phyloP scores from a whole-genome alignment of 495 filamentous ascomycete genomes.

The Oleoguttula mirabilis region DNA sequence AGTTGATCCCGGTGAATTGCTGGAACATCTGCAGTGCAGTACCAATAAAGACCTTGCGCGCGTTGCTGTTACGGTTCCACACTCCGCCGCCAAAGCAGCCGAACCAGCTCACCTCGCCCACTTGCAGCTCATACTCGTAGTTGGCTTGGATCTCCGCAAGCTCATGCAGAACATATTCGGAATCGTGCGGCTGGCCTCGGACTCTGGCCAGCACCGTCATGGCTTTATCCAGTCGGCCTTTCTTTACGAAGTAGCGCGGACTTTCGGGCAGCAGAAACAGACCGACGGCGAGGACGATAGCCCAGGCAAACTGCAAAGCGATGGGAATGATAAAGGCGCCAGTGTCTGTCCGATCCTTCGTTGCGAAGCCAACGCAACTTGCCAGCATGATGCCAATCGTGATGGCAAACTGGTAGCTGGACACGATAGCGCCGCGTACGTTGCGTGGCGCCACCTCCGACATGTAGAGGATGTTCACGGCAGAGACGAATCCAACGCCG shows the following conservation, averaged over 20 bases:
- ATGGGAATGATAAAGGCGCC: slow-evolving; percentile 65
- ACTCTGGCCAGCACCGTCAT: slow-evolving; percentile 36
- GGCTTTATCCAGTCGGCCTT: slow-evolving; percentile 37
- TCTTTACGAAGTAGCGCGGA: slow-evolving; percentile 31
- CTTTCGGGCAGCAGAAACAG: slow-evolving; percentile 45
- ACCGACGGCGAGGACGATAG: slow-evolving; percentile 47
- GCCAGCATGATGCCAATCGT: slow-evolving; percentile 64
- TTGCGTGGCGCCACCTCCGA: slow-evolving; percentile 53
- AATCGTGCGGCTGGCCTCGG: slow-evolving; percentile 45
- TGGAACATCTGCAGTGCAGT: slow-evolving; percentile 65
- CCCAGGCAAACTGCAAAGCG: slow-evolving; percentile 54
- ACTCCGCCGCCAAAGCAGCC: slow-evolving; percentile 59
- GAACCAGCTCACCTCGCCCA: slow-evolving; percentile 40
- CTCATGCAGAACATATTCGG: slow-evolving; percentile 53
- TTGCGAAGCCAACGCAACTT: slow-evolving; percentile 59
- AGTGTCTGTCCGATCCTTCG: slow-evolving; percentile 44
- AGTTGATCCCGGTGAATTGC: slow-evolving; percentile 77
- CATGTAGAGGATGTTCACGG: slow-evolving; percentile 66
- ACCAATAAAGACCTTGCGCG: slow-evolving; percentile 66
- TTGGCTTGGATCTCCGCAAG: slow-evolving; percentile 61
- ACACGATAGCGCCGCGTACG: slow-evolving; percentile 56
- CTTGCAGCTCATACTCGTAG: slow-evolving; percentile 47
- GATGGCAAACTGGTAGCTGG: slow-evolving; percentile 60
- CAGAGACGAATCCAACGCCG: slow-evolving; percentile 63
- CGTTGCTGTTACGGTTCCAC: slow-evolving; percentile 46